These are phyloP conservation scores for Bacidia rubella DNA, from an alignment of 495 filamentous ascomycete genomes.

Conservation along the genomic window DNA sequence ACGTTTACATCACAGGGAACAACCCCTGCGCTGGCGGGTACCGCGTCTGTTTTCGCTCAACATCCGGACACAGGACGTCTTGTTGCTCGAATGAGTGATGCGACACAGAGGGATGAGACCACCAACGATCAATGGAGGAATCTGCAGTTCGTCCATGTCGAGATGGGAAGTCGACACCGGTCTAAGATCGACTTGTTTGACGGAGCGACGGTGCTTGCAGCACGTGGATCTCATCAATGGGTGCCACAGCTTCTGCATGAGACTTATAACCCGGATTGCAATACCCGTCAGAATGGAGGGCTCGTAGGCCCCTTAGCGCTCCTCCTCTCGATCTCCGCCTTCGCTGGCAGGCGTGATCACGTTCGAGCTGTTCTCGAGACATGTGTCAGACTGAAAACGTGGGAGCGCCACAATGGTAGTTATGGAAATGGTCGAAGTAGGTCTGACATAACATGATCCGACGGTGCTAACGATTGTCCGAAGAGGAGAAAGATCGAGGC, in stretches of 20 bases:
- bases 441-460: background rate
- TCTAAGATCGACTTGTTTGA: background rate
- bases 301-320: slow-evolving; percentile 15
- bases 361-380: background rate
- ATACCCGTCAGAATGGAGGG: slow-evolving; percentile 2
- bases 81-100: slow-evolving; percentile 6
- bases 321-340: slow-evolving; percentile 16
- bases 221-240: slow-evolving; percentile 4
- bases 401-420: slow-evolving; percentile 3
- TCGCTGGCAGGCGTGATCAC: slow-evolving; percentile 5
- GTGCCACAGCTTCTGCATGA: slow-evolving; percentile 15
- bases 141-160: too few species aligned
- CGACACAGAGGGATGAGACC: background rate
- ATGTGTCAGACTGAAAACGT: slow-evolving; percentile 6
- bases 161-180: slow-evolving; percentile 9
- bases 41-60: slow-evolving; percentile 15
- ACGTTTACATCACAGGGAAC: too few species aligned
- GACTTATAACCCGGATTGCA: slow-evolving; percentile 6
- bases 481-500: slow-evolving; percentile 10
- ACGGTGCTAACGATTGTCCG: background rate
- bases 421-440: slow-evolving; percentile 4
- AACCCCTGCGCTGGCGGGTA: too few species aligned
- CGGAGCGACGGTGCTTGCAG: slow-evolving; percentile 5
- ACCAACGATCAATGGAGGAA: too few species aligned
- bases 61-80: slow-evolving; percentile 8